Evolutionary conservation across 2,329 filamentous ascomycete genomes (phyloP).

Genomic region (Phialophora expanda): DNA sequence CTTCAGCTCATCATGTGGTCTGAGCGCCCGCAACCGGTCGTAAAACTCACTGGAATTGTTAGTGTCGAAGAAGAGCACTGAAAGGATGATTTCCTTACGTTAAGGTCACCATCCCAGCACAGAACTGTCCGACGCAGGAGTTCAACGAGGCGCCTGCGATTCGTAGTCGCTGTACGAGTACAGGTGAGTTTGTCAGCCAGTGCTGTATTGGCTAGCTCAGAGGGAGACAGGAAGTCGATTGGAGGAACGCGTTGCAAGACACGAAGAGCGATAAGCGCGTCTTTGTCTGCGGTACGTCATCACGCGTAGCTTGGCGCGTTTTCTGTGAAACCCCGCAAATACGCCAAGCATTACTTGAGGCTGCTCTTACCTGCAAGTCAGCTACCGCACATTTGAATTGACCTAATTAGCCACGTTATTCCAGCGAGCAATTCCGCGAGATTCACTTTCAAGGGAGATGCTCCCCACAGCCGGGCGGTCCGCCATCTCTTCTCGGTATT

Average conservation of each 20-base stretch:
- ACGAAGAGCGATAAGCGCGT: background rate
- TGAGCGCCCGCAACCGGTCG: constrained; percentile 16
- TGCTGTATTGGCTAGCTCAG: background rate
- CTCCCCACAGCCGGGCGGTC: constrained; percentile 2
- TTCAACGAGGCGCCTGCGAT: background rate
- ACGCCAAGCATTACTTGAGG: background rate
- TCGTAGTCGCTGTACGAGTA: background rate
- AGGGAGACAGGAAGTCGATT: background rate
- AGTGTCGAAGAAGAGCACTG: background rate
- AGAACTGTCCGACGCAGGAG: background rate
- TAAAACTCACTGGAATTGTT: constrained; percentile 19
- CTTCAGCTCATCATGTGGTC: constrained; percentile 18
- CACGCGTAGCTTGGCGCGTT: background rate
- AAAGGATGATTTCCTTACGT: background rate
- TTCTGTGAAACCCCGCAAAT: background rate
- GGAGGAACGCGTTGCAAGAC: background rate
- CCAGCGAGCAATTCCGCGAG: constrained; percentile 6
- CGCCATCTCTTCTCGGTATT: constrained; percentile 11
- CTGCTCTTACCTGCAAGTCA: background rate
- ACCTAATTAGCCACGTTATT: background rate
- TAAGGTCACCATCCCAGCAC: background rate
- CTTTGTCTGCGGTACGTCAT: constrained; percentile 4
- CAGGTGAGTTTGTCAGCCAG: background rate
- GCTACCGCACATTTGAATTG: background rate
- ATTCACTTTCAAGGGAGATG: background rate